phyloP scores from a whole-genome alignment of 2,329 filamentous ascomycete genomes.

The Colletotrichum sp. region DNA sequence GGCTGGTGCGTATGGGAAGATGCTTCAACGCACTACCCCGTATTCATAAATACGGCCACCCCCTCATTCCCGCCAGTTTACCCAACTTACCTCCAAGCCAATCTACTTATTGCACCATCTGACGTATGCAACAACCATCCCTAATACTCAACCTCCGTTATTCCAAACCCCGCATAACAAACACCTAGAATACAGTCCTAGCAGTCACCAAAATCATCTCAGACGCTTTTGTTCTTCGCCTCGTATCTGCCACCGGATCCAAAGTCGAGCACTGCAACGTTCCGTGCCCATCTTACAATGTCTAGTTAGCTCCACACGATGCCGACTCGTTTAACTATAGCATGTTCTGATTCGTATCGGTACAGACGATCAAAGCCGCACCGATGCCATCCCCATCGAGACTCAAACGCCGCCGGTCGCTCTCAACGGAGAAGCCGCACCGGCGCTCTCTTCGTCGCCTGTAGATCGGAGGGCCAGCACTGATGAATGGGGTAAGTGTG shows the following conservation, averaged over 20 bases:
- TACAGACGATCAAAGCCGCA: constrained; percentile 3
- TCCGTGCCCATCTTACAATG: background rate
- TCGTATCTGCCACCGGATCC: background rate
- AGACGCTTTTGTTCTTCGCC: background rate
- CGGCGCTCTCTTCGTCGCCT: constrained; percentile 23
- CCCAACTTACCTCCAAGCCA: background rate
- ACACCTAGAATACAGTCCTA: background rate
- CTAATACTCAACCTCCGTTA: background rate
- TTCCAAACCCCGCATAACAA: background rate
- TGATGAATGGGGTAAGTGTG: constrained; percentile 53
- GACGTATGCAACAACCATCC: background rate
- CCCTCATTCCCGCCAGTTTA: background rate
- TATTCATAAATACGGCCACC: background rate
- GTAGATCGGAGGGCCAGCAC: constrained; percentile 41
- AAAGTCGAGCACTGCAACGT: background rate
- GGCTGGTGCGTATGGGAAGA: background rate
- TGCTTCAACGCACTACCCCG: background rate
- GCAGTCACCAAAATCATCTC: background rate
- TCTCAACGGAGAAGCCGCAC: background rate
- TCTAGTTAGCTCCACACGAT: background rate
- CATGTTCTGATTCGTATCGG: background rate
- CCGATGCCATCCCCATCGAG: background rate
- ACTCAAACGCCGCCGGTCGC: background rate
- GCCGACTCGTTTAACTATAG: no score
- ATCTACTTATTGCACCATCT: background rate